Evolutionary conservation across 768 basidiomycete species (phyloP), one percentile per base, ranked within the genome.

Genomic region (Hypholoma sublateritium): DNA sequence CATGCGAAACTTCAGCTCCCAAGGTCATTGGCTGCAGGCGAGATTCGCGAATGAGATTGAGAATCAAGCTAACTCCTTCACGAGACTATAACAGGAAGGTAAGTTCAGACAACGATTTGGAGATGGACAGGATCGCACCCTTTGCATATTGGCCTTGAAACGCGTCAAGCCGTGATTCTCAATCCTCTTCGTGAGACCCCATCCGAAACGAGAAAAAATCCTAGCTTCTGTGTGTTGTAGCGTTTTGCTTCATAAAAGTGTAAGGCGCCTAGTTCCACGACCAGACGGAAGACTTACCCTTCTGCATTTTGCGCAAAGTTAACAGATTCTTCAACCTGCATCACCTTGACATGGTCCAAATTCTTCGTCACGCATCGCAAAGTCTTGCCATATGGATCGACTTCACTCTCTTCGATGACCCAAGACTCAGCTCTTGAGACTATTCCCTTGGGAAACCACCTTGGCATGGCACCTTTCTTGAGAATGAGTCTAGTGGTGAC

Each of bases 321-420:
- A 19, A 91, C 87, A 5, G 83, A 84, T 72, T 98, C 95, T 60
- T 93, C 86, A 34, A 96, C 88, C 66, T 92, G 87, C 91, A 98
- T 89, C 50, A 96, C 83, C 74, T 95, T 96, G 67, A 93, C 88
- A 72, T 95, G 91, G 70, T 96, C 94, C 55, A 98, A 77, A 70
- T 98, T 98, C 71, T 84, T 87, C 16, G 95, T 96, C 58, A 80
- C 78, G 64, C 91, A 93, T 58, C 80, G 78, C 64, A 97, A 83
- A 17, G 84, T 80, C 72, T 87, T 85, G 32, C 87, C 90, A 53
- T 86, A 76, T 3, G 91, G 88, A 72, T 97, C 92, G 6, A 98
- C 92, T 67, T 96, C 91, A 63, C 89, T 96, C 77, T 95, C 91
- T 71, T 98, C 95, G 57, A 98, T 73, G 46, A 97, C 86, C 95